Evolutionary conservation across 2,329 filamentous ascomycete species (phyloP), one percentile per base, ranked within the genome.

Genomic region (Talaromyces sp.): DNA sequence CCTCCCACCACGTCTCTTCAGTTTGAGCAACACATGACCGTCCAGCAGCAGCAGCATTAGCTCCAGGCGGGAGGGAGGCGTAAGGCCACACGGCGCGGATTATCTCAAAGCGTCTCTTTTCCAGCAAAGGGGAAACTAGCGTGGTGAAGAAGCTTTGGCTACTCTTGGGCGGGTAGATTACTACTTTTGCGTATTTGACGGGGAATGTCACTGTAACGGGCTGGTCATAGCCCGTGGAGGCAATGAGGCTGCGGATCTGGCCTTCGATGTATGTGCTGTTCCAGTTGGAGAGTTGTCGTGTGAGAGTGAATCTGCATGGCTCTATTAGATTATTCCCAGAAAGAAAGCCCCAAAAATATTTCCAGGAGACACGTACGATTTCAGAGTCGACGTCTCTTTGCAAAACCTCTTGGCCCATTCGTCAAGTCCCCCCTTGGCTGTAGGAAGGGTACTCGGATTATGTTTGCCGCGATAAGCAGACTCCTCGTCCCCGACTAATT

Each of bases 1-100:
- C 67, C 14, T 63, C 62, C 68, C 68, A 71, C 69, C 69, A 70
- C 50, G 64, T 64, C 47, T 70, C 63, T 34, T 65, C 63, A n/a
- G 34, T 63, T 40, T 65, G 63, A 18, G 63, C 63, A 5, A 63
- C 63, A 1, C 61, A 60, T 12, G 52, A 51, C 5, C 63, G 66
- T 0, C 63, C 67, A 18, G 65, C 42, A 30, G 55, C 61, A 31
- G 57, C 44, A 3, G 57, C 47, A 14, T 60, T 61, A 6, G 50
- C 55, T 9, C n/a, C 30, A 31, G 60, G 56, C 23, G 57, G 57
- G 16, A 64, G 59, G 3, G 63, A 64, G 34, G 59, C 64, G 42
- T 67, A 63, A n/a, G 62, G 60, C 69, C 69, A 71, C 2, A 69
- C 66, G 6, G 64, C 63, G 27, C 66, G 63, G 28, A 67, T 66